Evolutionary conservation across 345 rosid species (phyloP).

Genomic region (Eucalyptus regnans): DNA sequence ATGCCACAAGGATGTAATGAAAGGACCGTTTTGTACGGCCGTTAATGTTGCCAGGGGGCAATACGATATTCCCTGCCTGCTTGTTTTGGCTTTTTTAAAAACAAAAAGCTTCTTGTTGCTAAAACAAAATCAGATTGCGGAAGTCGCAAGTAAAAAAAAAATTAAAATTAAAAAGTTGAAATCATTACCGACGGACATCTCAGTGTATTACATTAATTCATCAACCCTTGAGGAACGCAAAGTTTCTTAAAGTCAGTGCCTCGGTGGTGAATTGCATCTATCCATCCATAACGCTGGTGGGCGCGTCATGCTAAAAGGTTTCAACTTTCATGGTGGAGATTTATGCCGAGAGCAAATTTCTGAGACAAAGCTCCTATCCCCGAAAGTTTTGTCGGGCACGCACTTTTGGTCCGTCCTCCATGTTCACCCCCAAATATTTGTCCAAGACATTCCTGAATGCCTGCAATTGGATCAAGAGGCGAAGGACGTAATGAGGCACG

Average conservation of each 20-base stretch:
- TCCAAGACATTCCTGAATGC: constrained; percentile 54
- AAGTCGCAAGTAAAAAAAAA: not conserved
- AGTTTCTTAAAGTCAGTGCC: not conserved
- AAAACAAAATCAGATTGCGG: not conserved
- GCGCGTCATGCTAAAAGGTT: not conserved
- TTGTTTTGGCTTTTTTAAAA: not conserved
- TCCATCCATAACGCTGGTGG: not conserved
- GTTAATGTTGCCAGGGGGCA: not conserved
- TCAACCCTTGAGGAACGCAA: not conserved
- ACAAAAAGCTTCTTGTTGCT: not conserved
- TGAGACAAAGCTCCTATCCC: not conserved
- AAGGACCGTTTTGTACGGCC: not conserved
- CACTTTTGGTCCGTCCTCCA: not conserved
- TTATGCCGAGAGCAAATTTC: not conserved
- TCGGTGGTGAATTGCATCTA: not conserved
- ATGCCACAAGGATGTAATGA: not conserved
- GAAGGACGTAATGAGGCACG: not conserved
- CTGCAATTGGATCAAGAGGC: constrained; percentile 21
- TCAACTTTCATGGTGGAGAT: not conserved
- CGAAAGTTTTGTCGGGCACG: not conserved
- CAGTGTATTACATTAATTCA: not conserved
- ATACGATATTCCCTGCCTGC: not conserved
- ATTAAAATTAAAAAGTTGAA: not conserved
- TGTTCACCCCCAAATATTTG: constrained; percentile 47
- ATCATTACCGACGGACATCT: not conserved